A percentile compares a stretch with the other conserved stretches of the same genome.
These are phyloP conservation scores for Fusarium sarcochroum DNA, from an alignment of 2,329 filamentous ascomycete genomes.

Conservation along the genomic window DNA sequence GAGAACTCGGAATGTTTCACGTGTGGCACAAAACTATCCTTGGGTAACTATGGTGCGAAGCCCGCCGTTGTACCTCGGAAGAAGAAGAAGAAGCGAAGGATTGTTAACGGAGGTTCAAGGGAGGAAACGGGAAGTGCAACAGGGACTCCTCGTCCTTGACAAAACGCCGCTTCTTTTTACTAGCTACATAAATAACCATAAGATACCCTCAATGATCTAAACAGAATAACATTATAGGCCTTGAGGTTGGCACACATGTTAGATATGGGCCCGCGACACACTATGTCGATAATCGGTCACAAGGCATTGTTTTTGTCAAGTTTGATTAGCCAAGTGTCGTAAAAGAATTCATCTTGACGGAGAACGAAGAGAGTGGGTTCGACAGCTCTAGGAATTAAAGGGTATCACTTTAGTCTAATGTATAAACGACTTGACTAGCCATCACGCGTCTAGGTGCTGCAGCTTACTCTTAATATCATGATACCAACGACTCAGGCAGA, in stretches of 20 bases:
- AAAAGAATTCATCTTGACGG: not conserved
- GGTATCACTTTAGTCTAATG: slow-evolving; percentile 46
- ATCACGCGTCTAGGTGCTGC: not conserved
- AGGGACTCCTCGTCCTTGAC: slow-evolving; percentile 67
- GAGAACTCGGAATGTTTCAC: slow-evolving; percentile 80
- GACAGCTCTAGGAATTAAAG: slow-evolving; percentile 45
- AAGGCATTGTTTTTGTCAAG: too few relatives aligned
- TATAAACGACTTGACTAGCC: slow-evolving; percentile 4
- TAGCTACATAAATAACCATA: slow-evolving; percentile 50
- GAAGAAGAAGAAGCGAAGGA: slow-evolving; percentile 83
- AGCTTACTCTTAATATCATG: not conserved
- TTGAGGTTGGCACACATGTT: too few relatives aligned
- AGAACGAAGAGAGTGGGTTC: not conserved
- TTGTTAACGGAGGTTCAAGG: slow-evolving; percentile 65
- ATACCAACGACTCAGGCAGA: not conserved
- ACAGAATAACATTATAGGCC: not conserved
- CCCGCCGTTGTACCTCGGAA: slow-evolving; percentile 80
- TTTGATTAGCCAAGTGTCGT: not conserved
- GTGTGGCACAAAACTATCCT: slow-evolving; percentile 82
- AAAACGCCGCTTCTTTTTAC: not conserved
- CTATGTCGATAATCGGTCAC: too few relatives aligned
- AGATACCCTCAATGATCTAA: slow-evolving; percentile 32
- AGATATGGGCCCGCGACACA: too few relatives aligned
- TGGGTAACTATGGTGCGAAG: slow-evolving; percentile 81
- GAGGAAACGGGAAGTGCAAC: slow-evolving; percentile 72